Evolutionary conservation across 257 asterid species (phyloP).

Genomic region (Ballota nigra): DNA sequence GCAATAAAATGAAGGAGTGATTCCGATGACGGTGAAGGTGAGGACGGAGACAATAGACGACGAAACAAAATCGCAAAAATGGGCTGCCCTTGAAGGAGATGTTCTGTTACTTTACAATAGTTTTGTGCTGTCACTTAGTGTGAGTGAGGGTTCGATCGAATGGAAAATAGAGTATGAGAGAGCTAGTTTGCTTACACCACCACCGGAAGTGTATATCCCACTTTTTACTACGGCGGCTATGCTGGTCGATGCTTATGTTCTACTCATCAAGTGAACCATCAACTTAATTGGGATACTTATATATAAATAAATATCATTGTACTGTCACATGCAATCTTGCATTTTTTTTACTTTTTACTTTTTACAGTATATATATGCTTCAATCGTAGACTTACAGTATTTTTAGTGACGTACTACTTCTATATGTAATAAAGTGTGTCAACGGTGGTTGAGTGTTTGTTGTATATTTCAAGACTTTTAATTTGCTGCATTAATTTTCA

Average conservation of each 20-base stretch:
- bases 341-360: no score
- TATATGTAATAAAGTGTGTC: no score
- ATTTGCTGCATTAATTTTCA: no score
- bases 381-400: no score
- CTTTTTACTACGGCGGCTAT: background rate
- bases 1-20: slow-evolving; percentile 9
- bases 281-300: no score
- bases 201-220: slow-evolving; percentile 22
- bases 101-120: slow-evolving; percentile 25
- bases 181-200: slow-evolving; percentile 8
- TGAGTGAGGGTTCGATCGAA: slow-evolving; percentile 22
- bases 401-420: no score
- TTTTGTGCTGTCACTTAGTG: slow-evolving; percentile 15
- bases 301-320: no score
- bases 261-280: slow-evolving; percentile 16
- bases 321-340: no score
- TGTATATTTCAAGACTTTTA: no score
- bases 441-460: no score
- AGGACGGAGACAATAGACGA: slow-evolving; percentile 24
- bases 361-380: no score
- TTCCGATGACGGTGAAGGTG: slow-evolving; percentile 5
- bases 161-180: slow-evolving; percentile 30
- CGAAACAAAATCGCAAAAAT: slow-evolving; percentile 18
- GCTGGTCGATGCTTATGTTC: slow-evolving; percentile 24
- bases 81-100: slow-evolving; percentile 20